phyloP scores from a whole-genome alignment of 495 filamentous ascomycete species.

The Aspergillus bridgeri region DNA sequence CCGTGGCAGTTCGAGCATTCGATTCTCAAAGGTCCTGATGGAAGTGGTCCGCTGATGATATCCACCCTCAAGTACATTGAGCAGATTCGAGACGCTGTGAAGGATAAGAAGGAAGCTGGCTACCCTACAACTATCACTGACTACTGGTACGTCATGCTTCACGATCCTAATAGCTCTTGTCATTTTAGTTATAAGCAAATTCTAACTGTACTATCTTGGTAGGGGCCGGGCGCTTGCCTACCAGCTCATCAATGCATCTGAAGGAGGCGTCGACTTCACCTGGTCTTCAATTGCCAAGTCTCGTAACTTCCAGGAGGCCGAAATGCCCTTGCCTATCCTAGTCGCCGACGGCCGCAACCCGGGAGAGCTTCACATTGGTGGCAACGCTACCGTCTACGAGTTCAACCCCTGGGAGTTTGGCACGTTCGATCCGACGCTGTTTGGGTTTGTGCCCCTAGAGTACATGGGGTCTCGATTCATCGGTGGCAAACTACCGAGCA shows the following conservation, averaged over 20 bases:
- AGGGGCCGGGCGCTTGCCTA: conserved; percentile 70
- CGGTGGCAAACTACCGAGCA: conserved; percentile 53
- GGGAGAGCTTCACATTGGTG: conserved; percentile 57
- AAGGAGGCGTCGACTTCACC: conserved; percentile 78
- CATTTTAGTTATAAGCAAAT: not conserved
- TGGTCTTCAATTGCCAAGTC: conserved; percentile 80
- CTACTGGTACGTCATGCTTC: conserved; percentile 73
- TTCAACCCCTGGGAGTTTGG: conserved; percentile 90
- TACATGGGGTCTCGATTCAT: conserved; percentile 82
- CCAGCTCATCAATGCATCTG: conserved; percentile 74
- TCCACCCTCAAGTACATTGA: conserved; percentile 62
- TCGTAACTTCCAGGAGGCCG: conserved; percentile 63
- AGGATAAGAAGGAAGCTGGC: conserved; percentile 63
- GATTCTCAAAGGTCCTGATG: conserved; percentile 66
- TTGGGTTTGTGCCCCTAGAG: conserved; percentile 68
- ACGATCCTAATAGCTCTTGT: too few relatives aligned
- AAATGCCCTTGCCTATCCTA: conserved; percentile 78
- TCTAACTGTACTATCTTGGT: conserved; percentile 8
- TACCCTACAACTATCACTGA: conserved; percentile 80
- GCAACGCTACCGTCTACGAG: conserved; percentile 80
- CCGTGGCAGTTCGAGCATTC: conserved; percentile 76
- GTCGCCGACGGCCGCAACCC: conserved; percentile 73
- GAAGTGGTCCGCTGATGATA: conserved; percentile 46
- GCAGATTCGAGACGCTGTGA: conserved; percentile 60
- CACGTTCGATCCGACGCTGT: conserved; percentile 76